Evolutionary conservation across 2,329 filamentous ascomycete species (phyloP).

Genomic region (Didymella sp.): DNA sequence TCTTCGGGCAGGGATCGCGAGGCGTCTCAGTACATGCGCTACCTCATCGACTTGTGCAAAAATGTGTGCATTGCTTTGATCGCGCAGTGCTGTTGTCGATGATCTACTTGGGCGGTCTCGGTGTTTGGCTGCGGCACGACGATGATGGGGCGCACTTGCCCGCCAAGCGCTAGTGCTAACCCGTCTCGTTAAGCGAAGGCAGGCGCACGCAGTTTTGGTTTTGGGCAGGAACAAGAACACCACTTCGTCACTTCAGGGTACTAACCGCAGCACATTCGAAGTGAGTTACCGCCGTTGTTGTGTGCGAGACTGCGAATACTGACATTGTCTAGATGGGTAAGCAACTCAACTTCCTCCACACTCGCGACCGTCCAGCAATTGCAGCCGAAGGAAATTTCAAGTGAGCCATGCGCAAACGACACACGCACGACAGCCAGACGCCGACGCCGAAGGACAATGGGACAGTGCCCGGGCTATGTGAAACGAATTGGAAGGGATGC

Average conservation of each 20-base stretch:
- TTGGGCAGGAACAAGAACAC: conserved; percentile 24
- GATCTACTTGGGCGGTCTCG: conserved; percentile 4
- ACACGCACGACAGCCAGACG: conserved; percentile 5
- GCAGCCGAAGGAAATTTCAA: conserved; percentile 39
- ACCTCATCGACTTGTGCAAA: conserved; percentile 5
- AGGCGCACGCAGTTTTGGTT: neutral
- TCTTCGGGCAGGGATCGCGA: conserved; percentile 7
- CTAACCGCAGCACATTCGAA: conserved; percentile 61
- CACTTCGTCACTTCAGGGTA: conserved; percentile 43
- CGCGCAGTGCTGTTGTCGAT: conserved; percentile 1
- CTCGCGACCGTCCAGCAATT: conserved; percentile 40
- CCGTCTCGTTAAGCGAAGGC: neutral
- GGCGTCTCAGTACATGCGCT: conserved; percentile 12
- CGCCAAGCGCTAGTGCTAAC: conserved; percentile 12
- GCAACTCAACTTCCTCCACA: conserved; percentile 47
- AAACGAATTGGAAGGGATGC: neutral
- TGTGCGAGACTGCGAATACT: conserved; percentile 19
- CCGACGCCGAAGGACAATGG: neutral
- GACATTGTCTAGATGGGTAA: conserved; percentile 67
- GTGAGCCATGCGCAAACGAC: conserved; percentile 25
- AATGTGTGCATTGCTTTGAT: conserved; percentile 15
- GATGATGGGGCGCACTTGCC: conserved; percentile 12
- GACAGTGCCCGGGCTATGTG: neutral
- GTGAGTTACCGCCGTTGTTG: conserved; percentile 49
- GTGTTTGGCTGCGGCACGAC: conserved; percentile 8